Evolutionary conservation across 345 rosid genomes (phyloP), one percentile per base, ranked within the genome.

Genomic region (Streptanthus diversifolius): DNA sequence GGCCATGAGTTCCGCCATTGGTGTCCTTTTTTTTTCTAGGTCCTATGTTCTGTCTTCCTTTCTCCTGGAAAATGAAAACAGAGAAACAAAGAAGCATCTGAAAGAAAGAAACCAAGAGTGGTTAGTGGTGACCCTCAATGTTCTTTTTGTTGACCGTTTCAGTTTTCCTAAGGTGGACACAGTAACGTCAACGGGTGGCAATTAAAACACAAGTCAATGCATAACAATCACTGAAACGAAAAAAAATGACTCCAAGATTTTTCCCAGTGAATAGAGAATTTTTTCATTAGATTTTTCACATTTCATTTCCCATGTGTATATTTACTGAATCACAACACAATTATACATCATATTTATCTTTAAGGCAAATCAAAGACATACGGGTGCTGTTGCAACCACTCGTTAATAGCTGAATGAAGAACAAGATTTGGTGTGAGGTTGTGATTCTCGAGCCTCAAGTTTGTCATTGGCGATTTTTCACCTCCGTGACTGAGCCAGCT

Each of bases 401-500:
- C 91, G 57, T 72, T 87, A 57, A 92, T 85, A 8, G 88, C 85
- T 2, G 95, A 86, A 29, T 95, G 95, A 64, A 86, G 87, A n/a
- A 84, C 75, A 52, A 10, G 84, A 80, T 88, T 92, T 14, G 89
- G 93, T 55, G 82, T 70, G 30, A 88, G 95, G 64, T 76, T 74
- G 30, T 6, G 21, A 80, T 85, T 73, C 18, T 68, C n/a, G 13
- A 86, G 88, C 77, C 13, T 74, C 24, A 77, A 40, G 71, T 86
- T 84, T 22, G 92, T 88, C 90, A 89, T 86, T 0, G 96, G 98
- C 3, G 98, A 92, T 7, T 82, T 75, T 12, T 82, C 81, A n/a
- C 83, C 85, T 30, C 90, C 88, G 1, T 84, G 79, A 27, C 66
- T 72, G 36, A 92, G 83, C 98, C 98, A 92, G 54, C 61, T 83